Conservation (phyloP, 2,329 filamentous ascomycete genomes). For the Bipolaris bicolor region DNA sequence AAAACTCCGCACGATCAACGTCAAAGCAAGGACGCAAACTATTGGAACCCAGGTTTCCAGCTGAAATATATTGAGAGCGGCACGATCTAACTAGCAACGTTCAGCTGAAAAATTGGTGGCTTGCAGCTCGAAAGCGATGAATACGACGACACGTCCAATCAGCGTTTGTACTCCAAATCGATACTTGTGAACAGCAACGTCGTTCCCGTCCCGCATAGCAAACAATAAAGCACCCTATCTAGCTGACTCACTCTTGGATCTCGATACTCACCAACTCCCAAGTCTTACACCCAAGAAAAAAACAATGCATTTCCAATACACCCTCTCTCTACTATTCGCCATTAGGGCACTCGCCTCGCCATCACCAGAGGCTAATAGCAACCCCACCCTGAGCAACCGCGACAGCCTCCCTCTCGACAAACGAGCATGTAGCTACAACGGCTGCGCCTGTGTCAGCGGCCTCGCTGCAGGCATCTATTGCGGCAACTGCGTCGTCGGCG, state of each 20-base stretch:
- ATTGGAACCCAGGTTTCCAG: background rate
- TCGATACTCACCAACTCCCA: too few species aligned
- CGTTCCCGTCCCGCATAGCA: too few species aligned
- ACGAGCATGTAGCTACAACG: conserved; percentile 12
- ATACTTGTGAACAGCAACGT: too few species aligned
- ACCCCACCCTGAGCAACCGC: background rate
- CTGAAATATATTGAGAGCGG: background rate
- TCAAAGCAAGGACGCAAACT: background rate
- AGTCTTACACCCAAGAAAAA: too few species aligned
- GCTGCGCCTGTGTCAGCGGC: conserved; percentile 13
- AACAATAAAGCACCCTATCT: too few species aligned
- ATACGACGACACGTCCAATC: background rate
- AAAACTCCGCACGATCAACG: background rate
- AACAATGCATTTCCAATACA: background rate
- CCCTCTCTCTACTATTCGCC: background rate
- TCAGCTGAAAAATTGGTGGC: background rate
- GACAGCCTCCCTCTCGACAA: background rate
- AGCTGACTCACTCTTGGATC: too few species aligned
- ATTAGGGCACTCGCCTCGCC: background rate
- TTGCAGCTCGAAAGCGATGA: background rate
- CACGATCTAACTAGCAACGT: background rate
- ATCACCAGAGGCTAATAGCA: background rate
- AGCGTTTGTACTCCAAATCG: background rate
- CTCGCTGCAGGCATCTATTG: conserved; percentile 10
- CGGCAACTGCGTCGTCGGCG: conserved; percentile 14